Evolutionary conservation across 192 early-diverging fungal species (phyloP).

Genomic region (Hyaloraphidium curvatum): DNA sequence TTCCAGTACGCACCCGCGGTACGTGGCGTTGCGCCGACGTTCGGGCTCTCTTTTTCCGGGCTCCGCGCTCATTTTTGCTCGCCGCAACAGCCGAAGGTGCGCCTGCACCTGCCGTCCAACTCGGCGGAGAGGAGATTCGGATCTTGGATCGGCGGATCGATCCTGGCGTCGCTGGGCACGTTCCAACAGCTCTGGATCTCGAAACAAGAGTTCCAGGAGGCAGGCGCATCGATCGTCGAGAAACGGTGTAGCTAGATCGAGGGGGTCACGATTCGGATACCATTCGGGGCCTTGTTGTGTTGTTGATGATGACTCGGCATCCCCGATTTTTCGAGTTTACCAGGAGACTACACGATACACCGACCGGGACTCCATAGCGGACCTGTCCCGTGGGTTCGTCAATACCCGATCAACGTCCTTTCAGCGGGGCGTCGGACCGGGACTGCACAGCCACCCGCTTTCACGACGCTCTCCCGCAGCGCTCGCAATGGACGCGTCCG

Average conservation of each 20-base stretch:
- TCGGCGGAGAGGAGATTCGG: constrained; percentile 73
- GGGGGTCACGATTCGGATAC: no score
- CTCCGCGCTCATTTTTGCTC: not conserved
- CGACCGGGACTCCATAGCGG: no score
- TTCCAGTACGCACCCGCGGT: constrained; percentile 42
- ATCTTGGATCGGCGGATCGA: constrained; percentile 94
- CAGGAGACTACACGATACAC: no score
- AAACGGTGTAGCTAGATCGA: constrained; percentile 28
- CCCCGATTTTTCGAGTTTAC: no score
- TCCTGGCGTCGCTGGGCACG: constrained; percentile 80
- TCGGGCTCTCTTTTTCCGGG: not conserved
- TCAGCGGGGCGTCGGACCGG: no score
- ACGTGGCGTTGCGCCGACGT: constrained; percentile 11
- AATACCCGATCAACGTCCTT: no score
- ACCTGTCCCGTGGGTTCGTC: no score
- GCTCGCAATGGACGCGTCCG: no score
- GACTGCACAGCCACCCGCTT: no score
- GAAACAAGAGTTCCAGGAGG: constrained; percentile 83
- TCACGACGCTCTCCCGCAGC: no score
- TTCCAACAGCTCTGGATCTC: constrained; percentile 99
- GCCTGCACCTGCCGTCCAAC: constrained; percentile 57
- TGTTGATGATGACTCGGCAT: no score
- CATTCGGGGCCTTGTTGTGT: no score
- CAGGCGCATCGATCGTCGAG: constrained; percentile 63
- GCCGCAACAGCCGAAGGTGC: constrained; percentile 48